Evolutionary conservation across 2,329 filamentous ascomycete genomes (phyloP).

Genomic region (Fusarium equiseti): DNA sequence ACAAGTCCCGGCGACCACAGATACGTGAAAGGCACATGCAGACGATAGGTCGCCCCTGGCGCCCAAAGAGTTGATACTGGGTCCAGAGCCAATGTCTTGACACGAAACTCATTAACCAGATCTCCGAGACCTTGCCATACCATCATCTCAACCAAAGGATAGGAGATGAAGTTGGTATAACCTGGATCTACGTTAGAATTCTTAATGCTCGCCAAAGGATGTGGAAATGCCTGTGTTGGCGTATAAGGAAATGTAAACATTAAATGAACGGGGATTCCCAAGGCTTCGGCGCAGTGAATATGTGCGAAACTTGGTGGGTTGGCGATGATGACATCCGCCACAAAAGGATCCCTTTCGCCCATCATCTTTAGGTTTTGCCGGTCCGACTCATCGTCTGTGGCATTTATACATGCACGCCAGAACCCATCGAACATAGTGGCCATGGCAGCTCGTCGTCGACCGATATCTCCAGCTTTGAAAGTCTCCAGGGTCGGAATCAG

Average conservation of each 20-base stretch:
- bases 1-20: slow-evolving; percentile 76
- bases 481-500: slow-evolving; percentile 81
- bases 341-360: slow-evolving; percentile 70
- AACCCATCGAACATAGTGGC: slow-evolving; percentile 86
- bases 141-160: slow-evolving; percentile 85
- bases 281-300: slow-evolving; percentile 81
- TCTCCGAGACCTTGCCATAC: slow-evolving; percentile 91
- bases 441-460: slow-evolving; percentile 75
- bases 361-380: slow-evolving; percentile 72
- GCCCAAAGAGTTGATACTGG: slow-evolving; percentile 83
- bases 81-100: slow-evolving; percentile 76
- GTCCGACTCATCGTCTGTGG: slow-evolving; percentile 74
- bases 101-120: slow-evolving; percentile 79
- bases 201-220: slow-evolving; percentile 82
- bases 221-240: slow-evolving; percentile 79
- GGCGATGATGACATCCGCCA: slow-evolving; percentile 85
- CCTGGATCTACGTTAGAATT: slow-evolving; percentile 76
- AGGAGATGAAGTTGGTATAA: slow-evolving; percentile 84
- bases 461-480: slow-evolving; percentile 79
- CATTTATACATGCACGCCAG: slow-evolving; percentile 82
- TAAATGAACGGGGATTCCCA: slow-evolving; percentile 82
- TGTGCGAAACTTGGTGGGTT: slow-evolving; percentile 85
- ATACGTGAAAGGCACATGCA: slow-evolving; percentile 82
- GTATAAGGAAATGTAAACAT: slow-evolving; percentile 93
- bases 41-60: slow-evolving; percentile 76